phyloP scores from a whole-genome alignment of 208 protist species.

The Trypanosoma avium region DNA sequence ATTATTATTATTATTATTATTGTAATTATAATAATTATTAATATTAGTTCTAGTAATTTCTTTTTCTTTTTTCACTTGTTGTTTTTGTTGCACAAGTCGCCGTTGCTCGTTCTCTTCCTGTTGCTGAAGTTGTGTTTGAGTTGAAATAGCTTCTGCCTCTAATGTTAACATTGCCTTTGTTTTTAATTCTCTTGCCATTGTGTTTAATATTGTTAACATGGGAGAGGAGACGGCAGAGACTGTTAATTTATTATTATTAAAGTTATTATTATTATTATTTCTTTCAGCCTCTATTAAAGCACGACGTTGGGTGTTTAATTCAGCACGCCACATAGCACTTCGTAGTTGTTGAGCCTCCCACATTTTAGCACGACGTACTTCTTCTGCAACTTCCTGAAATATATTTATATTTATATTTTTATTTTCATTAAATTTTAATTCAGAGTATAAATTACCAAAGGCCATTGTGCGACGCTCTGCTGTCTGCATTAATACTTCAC shows the following conservation, averaged over 20 bases:
- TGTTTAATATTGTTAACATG: not conserved
- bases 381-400: not conserved
- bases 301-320: conserved; percentile 7
- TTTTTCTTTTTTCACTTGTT: not conserved
- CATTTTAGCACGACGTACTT: conserved; percentile 7
- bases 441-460: conserved; percentile 19
- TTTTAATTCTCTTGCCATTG: not conserved
- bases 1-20: not conserved
- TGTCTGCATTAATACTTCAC: not conserved
- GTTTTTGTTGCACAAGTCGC: not conserved
- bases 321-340: conserved; percentile 3
- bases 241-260: too few relatives aligned
- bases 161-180: not conserved
- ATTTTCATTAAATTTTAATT: conserved; percentile 9
- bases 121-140: not conserved
- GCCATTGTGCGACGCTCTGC: conserved; percentile 15
- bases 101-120: not conserved
- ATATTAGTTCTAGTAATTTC: too few relatives aligned
- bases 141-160: not conserved
- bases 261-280: too few relatives aligned
- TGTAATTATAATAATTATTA: too few relatives aligned
- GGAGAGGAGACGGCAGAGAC: not conserved
- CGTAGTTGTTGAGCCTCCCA: conserved; percentile 14
- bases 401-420: too few relatives aligned
- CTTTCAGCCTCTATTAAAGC: conserved; percentile 3